Percentiles rank a stretch among this genome's conserved stretches.
Conservation (phyloP, 768 basidiomycete species). For the Termitomyces sp. region DNA sequence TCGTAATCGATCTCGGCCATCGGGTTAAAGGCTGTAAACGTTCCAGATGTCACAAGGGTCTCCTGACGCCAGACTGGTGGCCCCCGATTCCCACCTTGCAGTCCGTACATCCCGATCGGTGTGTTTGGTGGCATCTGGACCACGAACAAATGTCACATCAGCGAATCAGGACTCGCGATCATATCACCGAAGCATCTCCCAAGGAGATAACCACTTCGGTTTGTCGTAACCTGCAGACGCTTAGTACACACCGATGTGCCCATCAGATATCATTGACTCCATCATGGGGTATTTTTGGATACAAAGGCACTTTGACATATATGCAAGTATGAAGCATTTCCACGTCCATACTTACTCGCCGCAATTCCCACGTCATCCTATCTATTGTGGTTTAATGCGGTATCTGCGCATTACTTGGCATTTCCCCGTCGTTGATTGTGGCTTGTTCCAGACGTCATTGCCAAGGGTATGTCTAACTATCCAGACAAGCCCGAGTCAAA, state of each 20-base stretch:
- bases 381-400: neutral
- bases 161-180: constrained; percentile 4
- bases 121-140: neutral
- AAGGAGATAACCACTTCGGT: constrained; percentile 2
- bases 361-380: neutral
- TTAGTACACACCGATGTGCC: neutral
- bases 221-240: neutral
- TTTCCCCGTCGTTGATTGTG: neutral
- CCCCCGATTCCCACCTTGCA: neutral
- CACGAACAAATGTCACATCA: neutral
- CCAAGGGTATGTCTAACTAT: neutral
- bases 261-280: constrained; percentile 8
- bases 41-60: constrained; percentile 9
- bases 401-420: neutral
- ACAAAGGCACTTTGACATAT: neutral
- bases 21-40: neutral
- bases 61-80: neutral
- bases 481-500: too few relatives aligned
- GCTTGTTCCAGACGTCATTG: neutral
- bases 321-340: neutral
- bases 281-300: neutral
- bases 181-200: constrained; percentile 8
- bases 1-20: constrained; percentile 1
- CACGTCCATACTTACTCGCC: neutral
- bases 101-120: neutral